phyloP scores from a whole-genome alignment of 805 yeast genomes.

The Lipomyces sp. region DNA sequence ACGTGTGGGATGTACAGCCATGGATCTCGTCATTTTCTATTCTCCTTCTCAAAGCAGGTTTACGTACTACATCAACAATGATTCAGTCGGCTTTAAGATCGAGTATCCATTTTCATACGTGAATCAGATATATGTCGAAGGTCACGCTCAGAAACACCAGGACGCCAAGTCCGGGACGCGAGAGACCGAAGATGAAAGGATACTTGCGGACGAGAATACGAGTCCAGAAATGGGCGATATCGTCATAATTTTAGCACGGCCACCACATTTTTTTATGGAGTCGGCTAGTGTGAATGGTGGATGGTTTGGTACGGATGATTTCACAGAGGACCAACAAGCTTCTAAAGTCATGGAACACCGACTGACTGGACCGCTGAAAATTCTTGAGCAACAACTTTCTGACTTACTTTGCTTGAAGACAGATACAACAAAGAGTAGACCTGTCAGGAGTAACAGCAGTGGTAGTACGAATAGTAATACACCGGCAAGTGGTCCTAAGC shows the following conservation, averaged over 20 bases:
- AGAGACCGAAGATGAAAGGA: background rate
- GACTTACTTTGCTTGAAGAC: slow-evolving; percentile 26
- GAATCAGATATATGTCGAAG: slow-evolving; percentile 29
- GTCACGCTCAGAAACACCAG: slow-evolving; percentile 1
- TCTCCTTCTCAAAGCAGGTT: slow-evolving; percentile 23
- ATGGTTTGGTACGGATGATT: slow-evolving; percentile 36
- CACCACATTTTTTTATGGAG: slow-evolving; percentile 35
- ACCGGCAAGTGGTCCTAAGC: slow-evolving; percentile 13
- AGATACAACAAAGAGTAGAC: slow-evolving; percentile 12
- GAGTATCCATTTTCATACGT: slow-evolving; percentile 31
- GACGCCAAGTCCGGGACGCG: background rate
- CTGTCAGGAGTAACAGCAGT: slow-evolving; percentile 24
- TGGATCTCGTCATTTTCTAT: slow-evolving; percentile 33
- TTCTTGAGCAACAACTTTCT: slow-evolving; percentile 30
- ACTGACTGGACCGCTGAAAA: slow-evolving; percentile 26
- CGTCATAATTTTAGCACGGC: slow-evolving; percentile 18
- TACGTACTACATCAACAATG: slow-evolving; percentile 35
- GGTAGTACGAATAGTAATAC: slow-evolving; percentile 21
- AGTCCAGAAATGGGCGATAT: slow-evolving; percentile 28
- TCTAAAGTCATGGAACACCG: slow-evolving; percentile 30
- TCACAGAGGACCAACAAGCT: slow-evolving; percentile 36
- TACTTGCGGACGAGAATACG: background rate
- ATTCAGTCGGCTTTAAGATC: slow-evolving; percentile 33
- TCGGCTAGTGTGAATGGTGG: slow-evolving; percentile 22
- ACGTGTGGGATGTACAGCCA: slow-evolving; percentile 27